Evolutionary conservation across 306 rosid species (phyloP).

Genomic region (Trifolium subterraneum): DNA sequence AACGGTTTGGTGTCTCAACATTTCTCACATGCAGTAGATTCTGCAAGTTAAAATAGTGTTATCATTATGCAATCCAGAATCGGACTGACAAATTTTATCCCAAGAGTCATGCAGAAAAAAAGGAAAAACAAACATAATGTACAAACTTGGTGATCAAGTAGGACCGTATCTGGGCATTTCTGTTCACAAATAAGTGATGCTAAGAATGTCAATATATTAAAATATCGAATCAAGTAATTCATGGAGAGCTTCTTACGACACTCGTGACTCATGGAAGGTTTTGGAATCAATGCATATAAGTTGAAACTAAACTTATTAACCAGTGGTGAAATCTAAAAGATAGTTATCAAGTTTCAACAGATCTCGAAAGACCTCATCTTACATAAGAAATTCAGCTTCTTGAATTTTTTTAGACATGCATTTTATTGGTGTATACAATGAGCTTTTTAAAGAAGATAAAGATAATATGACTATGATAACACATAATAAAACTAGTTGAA

Average conservation of each 20-base stretch:
- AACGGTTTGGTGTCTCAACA: slow-evolving; percentile 73
- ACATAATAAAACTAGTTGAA: slow-evolving; percentile 25
- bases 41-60: slow-evolving; percentile 59
- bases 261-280: slow-evolving; percentile 20
- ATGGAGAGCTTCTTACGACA: slow-evolving; percentile 20
- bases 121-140: slow-evolving; percentile 9
- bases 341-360: slow-evolving; percentile 22
- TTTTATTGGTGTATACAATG: slow-evolving; percentile 11
- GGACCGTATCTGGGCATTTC: slow-evolving; percentile 17
- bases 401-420: slow-evolving; percentile 18
- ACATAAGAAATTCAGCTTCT: slow-evolving; percentile 32
- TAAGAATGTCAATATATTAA: slow-evolving; percentile 25
- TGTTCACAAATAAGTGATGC: slow-evolving; percentile 32
- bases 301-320: slow-evolving; percentile 23
- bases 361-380: slow-evolving; percentile 16
- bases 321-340: slow-evolving; percentile 13
- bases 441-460: slow-evolving; percentile 16
- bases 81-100: slow-evolving; percentile 21
- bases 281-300: slow-evolving; percentile 17
- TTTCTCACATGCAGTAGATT: slow-evolving; percentile 78
- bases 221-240: slow-evolving; percentile 20
- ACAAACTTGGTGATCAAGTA: slow-evolving; percentile 20
- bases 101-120: slow-evolving; percentile 24
- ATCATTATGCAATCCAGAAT: slow-evolving; percentile 30
- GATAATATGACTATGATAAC: slow-evolving; percentile 11